phyloP scores from a whole-genome alignment of 768 basidiomycete genomes.

The Boletus barrowsii region DNA sequence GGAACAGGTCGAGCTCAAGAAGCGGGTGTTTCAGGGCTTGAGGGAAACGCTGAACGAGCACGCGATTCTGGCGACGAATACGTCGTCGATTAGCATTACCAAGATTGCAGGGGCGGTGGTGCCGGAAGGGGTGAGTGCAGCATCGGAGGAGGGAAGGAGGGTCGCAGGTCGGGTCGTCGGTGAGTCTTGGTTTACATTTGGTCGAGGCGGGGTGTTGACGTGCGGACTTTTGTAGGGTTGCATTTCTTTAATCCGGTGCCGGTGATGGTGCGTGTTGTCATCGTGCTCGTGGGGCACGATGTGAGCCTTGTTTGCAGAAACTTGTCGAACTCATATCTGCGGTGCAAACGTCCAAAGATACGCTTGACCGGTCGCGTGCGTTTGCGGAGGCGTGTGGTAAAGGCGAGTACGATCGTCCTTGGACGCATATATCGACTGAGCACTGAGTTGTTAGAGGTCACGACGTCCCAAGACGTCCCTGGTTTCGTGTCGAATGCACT shows the following conservation, averaged over 20 bases:
- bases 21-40: conserved; percentile 69
- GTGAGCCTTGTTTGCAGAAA: conserved; percentile 48
- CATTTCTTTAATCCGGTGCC: conserved; percentile 98
- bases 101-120: conserved; percentile 86
- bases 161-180: conserved; percentile 80
- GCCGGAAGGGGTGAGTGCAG: conserved; percentile 50
- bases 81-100: conserved; percentile 91
- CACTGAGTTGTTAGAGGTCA: conserved; percentile 64
- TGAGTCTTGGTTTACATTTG: conserved; percentile 30
- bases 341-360: conserved; percentile 80
- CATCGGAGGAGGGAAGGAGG: conserved; percentile 60
- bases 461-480: conserved; percentile 87
- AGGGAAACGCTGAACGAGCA: conserved; percentile 63
- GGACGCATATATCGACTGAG: background rate
- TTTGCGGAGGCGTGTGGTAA: conserved; percentile 92
- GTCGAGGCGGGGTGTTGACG: background rate
- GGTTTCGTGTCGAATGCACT: conserved; percentile 95
- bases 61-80: conserved; percentile 88
- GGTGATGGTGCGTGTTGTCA: conserved; percentile 66
- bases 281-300: background rate
- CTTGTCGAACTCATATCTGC: conserved; percentile 94
- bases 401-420: conserved; percentile 38
- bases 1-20: conserved; percentile 77
- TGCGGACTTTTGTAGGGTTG: conserved; percentile 46
- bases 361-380: conserved; percentile 68